Evolutionary conservation across 768 basidiomycete genomes (phyloP), one percentile per base, ranked within the genome.

Genomic region (Termitomyces sp.): DNA sequence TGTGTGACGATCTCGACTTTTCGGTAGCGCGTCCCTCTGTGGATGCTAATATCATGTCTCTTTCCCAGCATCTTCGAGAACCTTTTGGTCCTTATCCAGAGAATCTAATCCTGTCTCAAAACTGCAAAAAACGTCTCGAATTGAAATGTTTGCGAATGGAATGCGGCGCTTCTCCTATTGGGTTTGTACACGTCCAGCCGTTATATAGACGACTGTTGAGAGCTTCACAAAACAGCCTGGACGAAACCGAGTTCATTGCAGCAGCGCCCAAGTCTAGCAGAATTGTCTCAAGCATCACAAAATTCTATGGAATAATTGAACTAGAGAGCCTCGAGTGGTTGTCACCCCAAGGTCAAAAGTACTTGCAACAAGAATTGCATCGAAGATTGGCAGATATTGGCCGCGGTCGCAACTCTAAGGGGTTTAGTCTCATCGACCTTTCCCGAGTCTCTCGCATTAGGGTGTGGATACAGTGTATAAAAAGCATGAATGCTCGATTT

Each of bases 251-350:
- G 56, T 68, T 59, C 33, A 67, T 75, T 3, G 52, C 66, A 32
- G 47, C 63, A 1, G 69, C 71, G 13, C 69, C 69, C 10, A 44
- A 52, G 11, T 56, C 52, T 20, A 63, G 57, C 35, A 64, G 54
- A 36, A 58, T 61, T 15, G 39, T 60, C 52, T 61, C 55, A 18
- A 50, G 64, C n/a, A 56, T 65, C 1, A 74, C 84, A 18, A 69
- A 74, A 11, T 82, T 85, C 56, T 78, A 75, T 31, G 86, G 84
- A 0, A 60, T 77, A 5, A 68, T 87, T 0, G 71, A 72, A 36
- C 75, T 88, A 55, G 60, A 70, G 2, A 53, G 68, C 2, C 70
- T 80, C 0, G 58, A 66, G 1, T 84, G 83, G 76, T 76, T 88
- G 20, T 79, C 83, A 0, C 68, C 70, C 0, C 62, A 61, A 40